Conservation (phyloP, 2,329 filamentous ascomycete genomes). For the Pseudogymnoascus sp. region DNA sequence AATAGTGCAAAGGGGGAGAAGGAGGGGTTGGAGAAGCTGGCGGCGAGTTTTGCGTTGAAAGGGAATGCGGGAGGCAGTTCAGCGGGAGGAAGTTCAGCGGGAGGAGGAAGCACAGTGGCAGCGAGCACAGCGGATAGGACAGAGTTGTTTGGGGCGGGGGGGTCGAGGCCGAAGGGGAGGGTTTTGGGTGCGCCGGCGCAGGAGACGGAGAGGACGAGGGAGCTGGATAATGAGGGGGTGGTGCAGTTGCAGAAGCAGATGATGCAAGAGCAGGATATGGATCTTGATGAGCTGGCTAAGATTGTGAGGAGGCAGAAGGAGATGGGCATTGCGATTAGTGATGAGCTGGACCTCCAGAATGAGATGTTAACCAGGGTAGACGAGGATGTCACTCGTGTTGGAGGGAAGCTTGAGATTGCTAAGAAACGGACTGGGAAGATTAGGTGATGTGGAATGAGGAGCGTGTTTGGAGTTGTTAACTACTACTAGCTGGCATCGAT, state of each 20-base stretch:
- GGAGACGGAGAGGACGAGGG: conserved; percentile 68
- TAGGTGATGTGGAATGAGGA: conserved; percentile 7
- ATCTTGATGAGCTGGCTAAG: conserved; percentile 58
- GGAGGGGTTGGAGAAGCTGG: conserved; percentile 66
- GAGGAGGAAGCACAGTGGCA: conserved; percentile 22
- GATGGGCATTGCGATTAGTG: conserved; percentile 68
- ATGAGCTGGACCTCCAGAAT: conserved; percentile 64
- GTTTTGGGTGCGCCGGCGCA: conserved; percentile 64
- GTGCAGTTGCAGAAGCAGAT: conserved; percentile 65
- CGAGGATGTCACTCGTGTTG: conserved; percentile 56
- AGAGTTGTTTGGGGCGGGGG: conserved; percentile 37
- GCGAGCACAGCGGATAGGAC: conserved; percentile 33
- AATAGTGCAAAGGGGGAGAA: conserved; percentile 63
- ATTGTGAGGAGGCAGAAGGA: conserved; percentile 67
- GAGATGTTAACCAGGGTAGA: conserved; percentile 60
- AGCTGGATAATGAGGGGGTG: conserved; percentile 68
- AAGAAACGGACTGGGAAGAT: conserved; percentile 65
- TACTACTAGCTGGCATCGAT: too few species aligned
- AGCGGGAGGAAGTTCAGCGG: background rate
- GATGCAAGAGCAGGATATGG: conserved; percentile 67
- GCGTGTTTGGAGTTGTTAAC: too few species aligned
- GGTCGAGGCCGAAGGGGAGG: conserved; percentile 42
- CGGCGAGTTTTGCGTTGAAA: conserved; percentile 49
- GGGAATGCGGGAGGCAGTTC: conserved; percentile 25
- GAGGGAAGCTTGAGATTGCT: conserved; percentile 63